Percentiles rank a stretch among this genome's conserved stretches.
These are phyloP conservation scores for Colletotrichum sp. DNA, from an alignment of 2,329 filamentous ascomycete genomes.

Conservation along the genomic window DNA sequence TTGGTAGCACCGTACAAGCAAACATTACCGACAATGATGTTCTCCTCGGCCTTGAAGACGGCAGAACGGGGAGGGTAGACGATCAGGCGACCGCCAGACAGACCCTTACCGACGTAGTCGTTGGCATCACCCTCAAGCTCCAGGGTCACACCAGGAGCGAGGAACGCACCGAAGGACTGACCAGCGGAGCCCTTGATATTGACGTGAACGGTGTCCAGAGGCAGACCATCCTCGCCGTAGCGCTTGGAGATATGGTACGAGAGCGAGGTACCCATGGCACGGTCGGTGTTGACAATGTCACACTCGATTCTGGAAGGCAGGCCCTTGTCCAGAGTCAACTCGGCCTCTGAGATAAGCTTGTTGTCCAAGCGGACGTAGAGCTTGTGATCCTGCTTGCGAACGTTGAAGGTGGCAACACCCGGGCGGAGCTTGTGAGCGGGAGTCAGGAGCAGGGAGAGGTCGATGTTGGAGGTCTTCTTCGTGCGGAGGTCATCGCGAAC, in stretches of 20 bases:
- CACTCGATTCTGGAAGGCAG: constrained; percentile 92
- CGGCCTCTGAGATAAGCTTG: constrained; percentile 94
- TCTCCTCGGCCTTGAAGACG: constrained; percentile 95
- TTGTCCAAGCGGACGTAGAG: constrained; percentile 94
- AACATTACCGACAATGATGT: constrained; percentile 90
- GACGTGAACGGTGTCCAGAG: constrained; percentile 91
- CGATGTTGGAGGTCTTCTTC: constrained; percentile 90
- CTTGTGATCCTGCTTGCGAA: constrained; percentile 95
- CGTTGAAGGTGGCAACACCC: constrained; percentile 95
- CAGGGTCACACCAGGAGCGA: constrained; percentile 90
- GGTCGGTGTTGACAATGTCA: constrained; percentile 95
- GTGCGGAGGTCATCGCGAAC: constrained; percentile 88
- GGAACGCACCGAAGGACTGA: constrained; percentile 94
- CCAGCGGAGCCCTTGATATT: constrained; percentile 97
- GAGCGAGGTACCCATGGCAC: constrained; percentile 89
- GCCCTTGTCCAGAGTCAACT: constrained; percentile 93
- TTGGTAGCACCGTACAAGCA: constrained; percentile 93
- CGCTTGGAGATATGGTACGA: constrained; percentile 96
- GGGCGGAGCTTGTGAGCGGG: constrained; percentile 95
- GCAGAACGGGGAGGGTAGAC: constrained; percentile 90
- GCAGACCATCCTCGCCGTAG: constrained; percentile 87
- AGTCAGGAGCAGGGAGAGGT: constrained; percentile 89
- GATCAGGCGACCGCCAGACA: constrained; percentile 91
- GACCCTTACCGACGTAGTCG: constrained; percentile 95
- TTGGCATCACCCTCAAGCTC: constrained; percentile 96